phyloP scores from a whole-genome alignment of 2,329 filamentous ascomycete genomes.

The Colletotrichum sojae region DNA sequence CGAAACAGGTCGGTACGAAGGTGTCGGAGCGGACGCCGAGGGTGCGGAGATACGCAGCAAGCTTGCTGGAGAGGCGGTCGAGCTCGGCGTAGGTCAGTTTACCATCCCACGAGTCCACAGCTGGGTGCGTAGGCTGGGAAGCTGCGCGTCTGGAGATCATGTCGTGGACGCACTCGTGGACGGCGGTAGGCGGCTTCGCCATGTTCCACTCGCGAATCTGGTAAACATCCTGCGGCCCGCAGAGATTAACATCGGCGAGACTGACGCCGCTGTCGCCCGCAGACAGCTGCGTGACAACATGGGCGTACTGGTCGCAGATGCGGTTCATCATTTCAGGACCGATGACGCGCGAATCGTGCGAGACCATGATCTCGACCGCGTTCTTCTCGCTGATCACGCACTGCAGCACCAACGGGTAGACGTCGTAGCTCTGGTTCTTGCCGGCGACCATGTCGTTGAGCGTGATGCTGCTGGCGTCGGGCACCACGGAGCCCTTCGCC shows the following conservation, averaged over 20 bases:
- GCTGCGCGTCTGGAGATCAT: conserved; percentile 8
- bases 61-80: background rate
- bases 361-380: background rate
- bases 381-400: background rate
- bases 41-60: conserved; percentile 43
- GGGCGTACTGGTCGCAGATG: background rate
- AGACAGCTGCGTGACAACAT: conserved; percentile 2
- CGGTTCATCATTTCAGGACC: background rate
- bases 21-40: conserved; percentile 47
- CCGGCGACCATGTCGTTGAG: conserved; percentile 32
- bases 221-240: background rate
- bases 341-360: conserved; percentile 1
- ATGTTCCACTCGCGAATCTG: conserved; percentile 11
- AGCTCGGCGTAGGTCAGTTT: background rate
- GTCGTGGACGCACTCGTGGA: conserved; percentile 15
- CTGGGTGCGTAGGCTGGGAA: background rate
- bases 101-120: conserved; percentile 23
- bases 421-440: conserved; percentile 4
- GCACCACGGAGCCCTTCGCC: conserved; percentile 26
- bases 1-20: conserved; percentile 46
- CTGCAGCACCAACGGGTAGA: background rate
- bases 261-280: background rate
- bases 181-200: background rate
- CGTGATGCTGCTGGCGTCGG: conserved; percentile 14
- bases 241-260: background rate